These are phyloP conservation scores for Podila horticola DNA, from an alignment of 192 early-diverging fungal genomes.

Conservation along the genomic window DNA sequence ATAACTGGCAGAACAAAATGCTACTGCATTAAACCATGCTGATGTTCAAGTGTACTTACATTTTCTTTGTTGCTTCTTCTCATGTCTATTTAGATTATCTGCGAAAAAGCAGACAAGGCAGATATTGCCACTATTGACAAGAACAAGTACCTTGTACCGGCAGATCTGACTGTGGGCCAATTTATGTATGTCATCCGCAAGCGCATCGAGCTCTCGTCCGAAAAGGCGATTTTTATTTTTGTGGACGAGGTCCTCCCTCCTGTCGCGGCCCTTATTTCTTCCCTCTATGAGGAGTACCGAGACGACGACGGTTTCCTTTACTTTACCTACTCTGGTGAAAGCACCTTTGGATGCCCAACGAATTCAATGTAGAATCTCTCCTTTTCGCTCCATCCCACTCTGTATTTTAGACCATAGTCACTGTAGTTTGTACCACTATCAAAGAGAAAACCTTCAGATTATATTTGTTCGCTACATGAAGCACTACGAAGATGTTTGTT, in stretches of 20 bases:
- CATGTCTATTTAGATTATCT: conserved; percentile 65
- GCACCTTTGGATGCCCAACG: conserved; percentile 73
- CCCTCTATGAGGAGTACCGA: conserved; percentile 97
- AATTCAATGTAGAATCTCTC: too few relatives aligned
- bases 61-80: neutral
- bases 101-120: conserved; percentile 97
- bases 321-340: conserved; percentile 91
- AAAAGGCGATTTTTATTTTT: conserved; percentile 99
- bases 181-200: conserved; percentile 98
- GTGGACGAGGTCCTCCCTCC: conserved; percentile 96
- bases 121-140: conserved; percentile 98
- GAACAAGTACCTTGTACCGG: conserved; percentile 98
- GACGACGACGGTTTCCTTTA: conserved; percentile 99
- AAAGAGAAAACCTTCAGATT: neutral
- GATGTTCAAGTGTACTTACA: neutral
- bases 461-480: neutral
- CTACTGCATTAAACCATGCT: neutral
- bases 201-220: conserved; percentile 94
- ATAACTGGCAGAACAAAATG: neutral
- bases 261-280: conserved; percentile 89
- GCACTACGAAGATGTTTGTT: neutral
- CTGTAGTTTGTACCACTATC: neutral
- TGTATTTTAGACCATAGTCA: neutral
- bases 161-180: conserved; percentile 96
- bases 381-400: too few relatives aligned